Conservation (phyloP, 2,329 filamentous ascomycete species). For the Chrysosporium keratinophilum region DNA sequence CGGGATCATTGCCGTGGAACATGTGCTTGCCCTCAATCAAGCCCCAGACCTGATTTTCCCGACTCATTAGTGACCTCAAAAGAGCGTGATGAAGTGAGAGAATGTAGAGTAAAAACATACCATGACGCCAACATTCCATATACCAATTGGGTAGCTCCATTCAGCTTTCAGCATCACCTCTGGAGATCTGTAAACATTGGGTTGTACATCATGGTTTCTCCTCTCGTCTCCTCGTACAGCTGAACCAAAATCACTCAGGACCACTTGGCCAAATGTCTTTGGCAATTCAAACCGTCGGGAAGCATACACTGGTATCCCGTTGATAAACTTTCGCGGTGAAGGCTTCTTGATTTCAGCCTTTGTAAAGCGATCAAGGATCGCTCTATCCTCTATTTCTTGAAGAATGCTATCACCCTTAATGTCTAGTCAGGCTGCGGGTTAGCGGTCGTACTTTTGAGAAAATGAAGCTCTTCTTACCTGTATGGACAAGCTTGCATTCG, state of each 20-base stretch:
- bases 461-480: conserved; percentile 24
- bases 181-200: conserved; percentile 26
- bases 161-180: conserved; percentile 39
- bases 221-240: conserved; percentile 30
- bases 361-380: conserved; percentile 29
- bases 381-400: conserved; percentile 27
- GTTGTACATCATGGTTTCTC: conserved; percentile 38
- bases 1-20: conserved; percentile 34
- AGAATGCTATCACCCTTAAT: conserved; percentile 39
- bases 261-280: conserved; percentile 24
- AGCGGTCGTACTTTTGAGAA: neutral
- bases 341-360: conserved; percentile 28
- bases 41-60: conserved; percentile 34
- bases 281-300: conserved; percentile 29
- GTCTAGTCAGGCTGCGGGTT: conserved; percentile 22
- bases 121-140: conserved; percentile 44
- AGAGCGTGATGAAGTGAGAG: neutral
- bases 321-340: conserved; percentile 30
- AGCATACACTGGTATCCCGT: conserved; percentile 27
- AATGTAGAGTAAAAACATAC: conserved; percentile 24
- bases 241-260: conserved; percentile 33
- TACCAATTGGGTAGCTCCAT: conserved; percentile 41
- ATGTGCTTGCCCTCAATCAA: conserved; percentile 39
- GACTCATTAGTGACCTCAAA: conserved; percentile 3
- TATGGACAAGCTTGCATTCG: conserved; percentile 38